phyloP scores from a whole-genome alignment of 1,139 yeast genomes.

The Geotrichum restrictum region DNA sequence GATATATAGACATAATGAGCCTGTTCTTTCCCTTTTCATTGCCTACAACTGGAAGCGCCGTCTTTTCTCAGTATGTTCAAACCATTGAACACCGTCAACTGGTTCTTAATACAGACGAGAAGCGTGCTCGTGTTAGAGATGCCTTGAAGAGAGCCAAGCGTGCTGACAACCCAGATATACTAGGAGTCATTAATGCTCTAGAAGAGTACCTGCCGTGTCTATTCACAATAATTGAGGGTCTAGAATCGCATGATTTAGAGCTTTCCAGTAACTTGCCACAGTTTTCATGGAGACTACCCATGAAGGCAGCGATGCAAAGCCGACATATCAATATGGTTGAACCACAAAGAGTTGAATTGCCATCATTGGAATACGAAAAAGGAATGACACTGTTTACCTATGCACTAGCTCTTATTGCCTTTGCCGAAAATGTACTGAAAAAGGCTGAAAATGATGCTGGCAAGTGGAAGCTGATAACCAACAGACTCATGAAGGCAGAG shows the following conservation, averaged over 20 bases:
- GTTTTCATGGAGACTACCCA: conserved; percentile 35
- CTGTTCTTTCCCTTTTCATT: conserved; percentile 30
- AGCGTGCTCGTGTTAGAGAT: conserved; percentile 35
- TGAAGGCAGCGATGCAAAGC: conserved; percentile 24
- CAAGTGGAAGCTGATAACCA: conserved; percentile 35
- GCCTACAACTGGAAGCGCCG: conserved; percentile 35
- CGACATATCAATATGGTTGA: conserved; percentile 24
- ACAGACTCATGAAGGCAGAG: conserved; percentile 32
- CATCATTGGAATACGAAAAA: conserved; percentile 33
- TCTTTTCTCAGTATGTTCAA: conserved; percentile 27
- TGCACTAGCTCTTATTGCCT: conserved; percentile 26
- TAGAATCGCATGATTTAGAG: conserved; percentile 19
- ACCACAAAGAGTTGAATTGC: conserved; percentile 29
- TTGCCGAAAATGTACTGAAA: conserved; percentile 22
- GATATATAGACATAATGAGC: conserved; percentile 24
- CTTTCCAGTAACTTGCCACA: conserved; percentile 21
- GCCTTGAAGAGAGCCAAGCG: conserved; percentile 35
- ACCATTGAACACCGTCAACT: conserved; percentile 31
- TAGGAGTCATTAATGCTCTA: conserved; percentile 34
- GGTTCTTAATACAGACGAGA: conserved; percentile 33
- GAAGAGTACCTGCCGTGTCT: conserved; percentile 35
- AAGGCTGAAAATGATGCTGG: conserved; percentile 28
- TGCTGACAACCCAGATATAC: conserved; percentile 30
- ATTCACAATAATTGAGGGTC: conserved; percentile 26
- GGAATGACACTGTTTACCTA: conserved; percentile 36